These are phyloP conservation scores for Eucalyptus cladocalyx DNA, from an alignment of 345 rosid species.

Conservation along the genomic window DNA sequence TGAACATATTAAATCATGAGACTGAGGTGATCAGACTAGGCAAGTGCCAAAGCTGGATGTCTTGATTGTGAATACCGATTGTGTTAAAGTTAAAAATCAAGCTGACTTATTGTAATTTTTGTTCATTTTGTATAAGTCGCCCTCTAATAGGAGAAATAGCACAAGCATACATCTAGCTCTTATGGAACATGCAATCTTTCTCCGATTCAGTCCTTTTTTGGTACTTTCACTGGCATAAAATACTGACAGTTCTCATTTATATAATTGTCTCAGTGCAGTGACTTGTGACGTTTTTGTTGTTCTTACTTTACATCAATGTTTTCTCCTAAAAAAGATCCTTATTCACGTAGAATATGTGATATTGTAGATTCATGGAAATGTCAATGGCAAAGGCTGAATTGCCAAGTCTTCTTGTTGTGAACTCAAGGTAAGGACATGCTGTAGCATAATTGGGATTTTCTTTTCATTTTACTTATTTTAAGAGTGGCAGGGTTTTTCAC, in stretches of 20 bases:
- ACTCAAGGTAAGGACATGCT: constrained; percentile 17
- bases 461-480: not conserved
- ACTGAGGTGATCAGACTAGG: not conserved
- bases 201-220: not conserved
- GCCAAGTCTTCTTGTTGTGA: not conserved
- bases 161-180: not conserved
- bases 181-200: not conserved
- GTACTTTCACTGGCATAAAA: not conserved
- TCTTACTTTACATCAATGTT: not conserved
- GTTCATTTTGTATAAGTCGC: not conserved
- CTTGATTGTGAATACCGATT: not conserved
- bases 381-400: constrained; percentile 1
- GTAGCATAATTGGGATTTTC: not conserved
- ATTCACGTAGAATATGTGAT: not conserved
- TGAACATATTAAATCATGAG: not conserved
- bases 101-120: not conserved
- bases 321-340: not conserved
- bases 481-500: constrained; percentile 25
- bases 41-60: not conserved
- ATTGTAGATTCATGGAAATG: constrained; percentile 27
- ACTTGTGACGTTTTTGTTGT: not conserved
- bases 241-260: not conserved
- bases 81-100: not conserved
- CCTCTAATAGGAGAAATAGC: not conserved
- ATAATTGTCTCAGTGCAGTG: not conserved